A percentile compares a stretch with the other conserved stretches of the same genome.
phyloP scores from a whole-genome alignment of 495 filamentous ascomycete genomes.

The Ramalina peruviana region DNA sequence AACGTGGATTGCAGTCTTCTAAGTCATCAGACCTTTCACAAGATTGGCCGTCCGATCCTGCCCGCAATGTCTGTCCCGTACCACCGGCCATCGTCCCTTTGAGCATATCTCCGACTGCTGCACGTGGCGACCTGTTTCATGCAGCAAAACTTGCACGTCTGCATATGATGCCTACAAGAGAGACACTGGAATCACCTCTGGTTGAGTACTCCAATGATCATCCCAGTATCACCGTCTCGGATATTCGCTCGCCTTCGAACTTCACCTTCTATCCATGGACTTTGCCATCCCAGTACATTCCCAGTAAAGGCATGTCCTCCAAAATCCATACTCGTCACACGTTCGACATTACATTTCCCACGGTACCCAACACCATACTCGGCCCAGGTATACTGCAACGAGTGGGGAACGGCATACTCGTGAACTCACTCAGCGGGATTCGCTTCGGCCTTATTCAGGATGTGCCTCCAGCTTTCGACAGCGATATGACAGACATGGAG shows the following conservation, averaged over 20 bases:
- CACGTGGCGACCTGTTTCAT: slow-evolving; percentile 78
- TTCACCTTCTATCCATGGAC: slow-evolving; percentile 92
- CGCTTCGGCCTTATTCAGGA: slow-evolving; percentile 71
- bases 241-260: slow-evolving; percentile 52
- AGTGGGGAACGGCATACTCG: slow-evolving; percentile 57
- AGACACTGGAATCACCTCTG: slow-evolving; percentile 37
- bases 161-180: slow-evolving; percentile 52
- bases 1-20: background rate
- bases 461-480: slow-evolving; percentile 25
- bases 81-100: slow-evolving; percentile 44
- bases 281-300: slow-evolving; percentile 58
- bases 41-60: background rate
- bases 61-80: slow-evolving; percentile 36
- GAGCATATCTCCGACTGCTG: slow-evolving; percentile 64
- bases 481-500: slow-evolving; percentile 20
- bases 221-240: slow-evolving; percentile 40
- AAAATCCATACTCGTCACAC: slow-evolving; percentile 47
- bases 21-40: background rate
- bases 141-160: slow-evolving; percentile 75
- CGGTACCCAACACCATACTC: slow-evolving; percentile 39
- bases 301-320: slow-evolving; percentile 57
- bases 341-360: slow-evolving; percentile 71
- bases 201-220: slow-evolving; percentile 36
- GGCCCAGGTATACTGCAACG: slow-evolving; percentile 44
- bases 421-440: slow-evolving; percentile 66